Evolutionary conservation across 192 early-diverging fungal genomes (phyloP).

Genomic region (Linnemannia hyalina): DNA sequence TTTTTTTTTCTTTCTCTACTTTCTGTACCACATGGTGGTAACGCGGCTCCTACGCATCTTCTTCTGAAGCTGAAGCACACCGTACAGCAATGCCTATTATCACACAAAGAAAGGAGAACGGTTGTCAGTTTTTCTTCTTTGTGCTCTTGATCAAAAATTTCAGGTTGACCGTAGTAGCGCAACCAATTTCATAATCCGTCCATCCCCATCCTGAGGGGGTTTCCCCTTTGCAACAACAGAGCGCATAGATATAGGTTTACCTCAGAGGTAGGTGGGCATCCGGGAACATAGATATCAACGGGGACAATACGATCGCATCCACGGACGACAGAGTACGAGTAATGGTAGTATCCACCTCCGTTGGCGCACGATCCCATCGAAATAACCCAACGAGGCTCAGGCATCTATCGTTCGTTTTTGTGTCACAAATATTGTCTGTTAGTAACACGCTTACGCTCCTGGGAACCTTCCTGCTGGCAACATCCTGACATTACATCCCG

Average conservation of each 20-base stretch:
- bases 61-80: constrained; percentile 98
- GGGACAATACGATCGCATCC: constrained; percentile 97
- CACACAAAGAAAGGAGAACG: not conserved
- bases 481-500: too few relatives aligned
- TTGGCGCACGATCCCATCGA: constrained; percentile 99
- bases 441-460: not conserved
- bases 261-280: constrained; percentile 97
- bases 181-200: not conserved
- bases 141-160: too few relatives aligned
- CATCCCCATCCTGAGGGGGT: too few relatives aligned
- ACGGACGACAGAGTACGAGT: constrained; percentile 95
- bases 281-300: constrained; percentile 96
- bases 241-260: not conserved
- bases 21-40: constrained; percentile 79
- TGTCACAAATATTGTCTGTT: not conserved
- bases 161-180: not conserved
- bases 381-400: constrained; percentile 98
- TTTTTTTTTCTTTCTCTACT: constrained; percentile 38
- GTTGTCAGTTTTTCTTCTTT: not conserved
- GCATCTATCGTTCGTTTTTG: constrained; percentile 73
- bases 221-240: not conserved
- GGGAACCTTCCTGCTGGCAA: too few relatives aligned
- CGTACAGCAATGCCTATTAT: constrained; percentile 86
- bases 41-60: constrained; percentile 91
- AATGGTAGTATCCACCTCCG: constrained; percentile 99